A percentile compares a stretch with the other conserved stretches of the same genome.
These are phyloP conservation scores for Rhodotorula sp. DNA, from an alignment of 1,284 basidiomycete species.

Conservation along the genomic window DNA sequence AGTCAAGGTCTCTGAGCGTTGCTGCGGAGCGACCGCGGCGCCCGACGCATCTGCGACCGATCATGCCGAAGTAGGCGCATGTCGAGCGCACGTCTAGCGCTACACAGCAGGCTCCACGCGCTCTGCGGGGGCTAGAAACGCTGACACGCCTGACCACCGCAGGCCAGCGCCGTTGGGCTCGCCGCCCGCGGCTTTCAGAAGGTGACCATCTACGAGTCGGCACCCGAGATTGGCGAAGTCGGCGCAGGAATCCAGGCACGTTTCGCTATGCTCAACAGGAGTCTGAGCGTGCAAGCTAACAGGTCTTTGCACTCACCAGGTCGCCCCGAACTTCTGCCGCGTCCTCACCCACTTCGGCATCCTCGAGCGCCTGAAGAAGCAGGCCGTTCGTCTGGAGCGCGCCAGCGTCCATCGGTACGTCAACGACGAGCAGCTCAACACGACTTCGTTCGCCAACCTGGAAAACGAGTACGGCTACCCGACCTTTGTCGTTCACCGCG, in stretches of 20 bases:
- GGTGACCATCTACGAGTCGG: slow-evolving; percentile 38
- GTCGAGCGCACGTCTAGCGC: too few species aligned
- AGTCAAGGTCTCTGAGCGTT: too few species aligned
- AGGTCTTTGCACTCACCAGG: background rate
- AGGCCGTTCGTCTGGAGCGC: slow-evolving; percentile 33
- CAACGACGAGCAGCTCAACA: slow-evolving; percentile 33
- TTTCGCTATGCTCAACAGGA: too few species aligned
- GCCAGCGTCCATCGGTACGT: slow-evolving; percentile 29
- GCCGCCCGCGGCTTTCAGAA: slow-evolving; percentile 9
- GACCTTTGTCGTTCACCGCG: slow-evolving; percentile 48
- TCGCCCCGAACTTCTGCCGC: slow-evolving; percentile 39
- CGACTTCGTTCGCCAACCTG: slow-evolving; percentile 32
- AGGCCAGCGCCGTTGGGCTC: slow-evolving; percentile 7
- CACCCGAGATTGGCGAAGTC: slow-evolving; percentile 39
- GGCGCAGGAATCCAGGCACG: slow-evolving; percentile 44
- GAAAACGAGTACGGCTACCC: slow-evolving; percentile 32
- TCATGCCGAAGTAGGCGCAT: too few species aligned
- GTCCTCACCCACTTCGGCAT: slow-evolving; percentile 35
- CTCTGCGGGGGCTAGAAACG: background rate
- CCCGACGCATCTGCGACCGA: too few species aligned
- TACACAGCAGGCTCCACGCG: too few species aligned
- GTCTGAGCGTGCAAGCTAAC: background rate
- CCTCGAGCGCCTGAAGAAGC: slow-evolving; percentile 29
- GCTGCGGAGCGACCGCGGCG: too few species aligned
- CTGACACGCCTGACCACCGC: background rate